Base-by-base conservation (phyloP, 2,329 filamentous ascomycete species). In the Leptoxyphium fumago region DNA sequence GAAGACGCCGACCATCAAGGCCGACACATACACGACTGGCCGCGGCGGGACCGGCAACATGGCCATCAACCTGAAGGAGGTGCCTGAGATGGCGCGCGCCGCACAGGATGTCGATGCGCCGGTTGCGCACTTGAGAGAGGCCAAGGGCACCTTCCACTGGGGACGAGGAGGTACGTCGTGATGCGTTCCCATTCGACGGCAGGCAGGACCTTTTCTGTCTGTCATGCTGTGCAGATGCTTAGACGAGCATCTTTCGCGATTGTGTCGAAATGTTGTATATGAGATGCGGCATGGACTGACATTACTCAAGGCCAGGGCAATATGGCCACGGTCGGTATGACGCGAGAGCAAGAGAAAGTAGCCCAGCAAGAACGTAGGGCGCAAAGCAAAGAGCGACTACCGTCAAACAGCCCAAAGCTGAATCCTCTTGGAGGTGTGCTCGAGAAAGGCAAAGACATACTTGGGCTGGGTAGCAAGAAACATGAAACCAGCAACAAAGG, bases 21-120 rank as follows among this genome's bases (percentile, higher is more conserved):
- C 75, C 40, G 68, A 82, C n/a, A 71, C 84, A 51, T 87, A 89
- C 59, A 94, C 88, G 15, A 95, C 88, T 2, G 88, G 88, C 45
- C 83, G 88, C 42, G 88, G 88, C 45, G 88, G 88, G 48, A 80
- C 76, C 4, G 87, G 87, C 47, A 94, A 94, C 69, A 94, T 94
- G 82, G 78, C 82, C 40, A 79, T 81, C 58, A 78, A 77, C 48
- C 32, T 36, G 15, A 36, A 36, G 15, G 81, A 89, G 77, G 77
- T 67, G 49, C 73, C 77, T 8, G 71, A 74, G 49, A 59, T 84
- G 59, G 85, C 88, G 30, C 81, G 88, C 50, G 72, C 77, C 44
- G 79, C 79, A 38, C 89, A 96, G 64, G 88, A 95, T 56, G 84
- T 95, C 48, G 77, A 80, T 47, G 75, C 77, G 5, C 53, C 55